phyloP scores from a whole-genome alignment of 805 yeast species.

The Pichia insulana region DNA sequence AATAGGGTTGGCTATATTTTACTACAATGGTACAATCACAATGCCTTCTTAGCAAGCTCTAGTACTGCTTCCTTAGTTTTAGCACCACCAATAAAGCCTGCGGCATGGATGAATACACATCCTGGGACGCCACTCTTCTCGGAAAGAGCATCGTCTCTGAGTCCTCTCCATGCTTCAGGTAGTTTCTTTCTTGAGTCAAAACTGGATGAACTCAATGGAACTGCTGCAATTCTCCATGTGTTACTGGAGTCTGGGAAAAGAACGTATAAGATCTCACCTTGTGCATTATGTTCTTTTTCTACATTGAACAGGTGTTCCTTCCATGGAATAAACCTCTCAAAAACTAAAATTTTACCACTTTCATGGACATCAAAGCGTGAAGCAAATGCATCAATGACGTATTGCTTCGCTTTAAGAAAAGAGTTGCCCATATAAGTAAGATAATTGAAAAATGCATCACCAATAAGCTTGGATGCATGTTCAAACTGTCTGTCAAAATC shows the following conservation, averaged over 20 bases:
- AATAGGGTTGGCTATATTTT: neutral
- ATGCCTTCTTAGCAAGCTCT: conserved; percentile 47
- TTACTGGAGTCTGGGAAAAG: conserved; percentile 67
- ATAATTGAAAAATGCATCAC: conserved; percentile 60
- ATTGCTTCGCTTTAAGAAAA: conserved; percentile 83
- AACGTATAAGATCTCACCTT: conserved; percentile 61
- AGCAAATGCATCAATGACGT: conserved; percentile 65
- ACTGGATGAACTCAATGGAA: conserved; percentile 67
- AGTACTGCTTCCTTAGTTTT: conserved; percentile 70
- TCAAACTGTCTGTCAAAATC: conserved; percentile 58
- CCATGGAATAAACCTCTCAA: conserved; percentile 87
- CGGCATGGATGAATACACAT: conserved; percentile 88
- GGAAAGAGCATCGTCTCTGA: conserved; percentile 78
- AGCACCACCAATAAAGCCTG: conserved; percentile 96
- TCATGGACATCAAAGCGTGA: conserved; percentile 51
- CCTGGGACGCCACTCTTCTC: conserved; percentile 72
- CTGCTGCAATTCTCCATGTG: conserved; percentile 86
- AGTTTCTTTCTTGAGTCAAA: conserved; percentile 81
- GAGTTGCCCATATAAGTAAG: conserved; percentile 68
- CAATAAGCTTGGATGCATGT: conserved; percentile 76
- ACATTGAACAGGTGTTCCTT: conserved; percentile 78
- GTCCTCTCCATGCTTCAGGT: conserved; percentile 92
- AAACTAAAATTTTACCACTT: conserved; percentile 65
- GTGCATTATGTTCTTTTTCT: conserved; percentile 51
- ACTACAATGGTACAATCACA: no score